Evolutionary conservation across 2,329 filamentous ascomycete genomes (phyloP).

Genomic region (Aspergillus sp.): DNA sequence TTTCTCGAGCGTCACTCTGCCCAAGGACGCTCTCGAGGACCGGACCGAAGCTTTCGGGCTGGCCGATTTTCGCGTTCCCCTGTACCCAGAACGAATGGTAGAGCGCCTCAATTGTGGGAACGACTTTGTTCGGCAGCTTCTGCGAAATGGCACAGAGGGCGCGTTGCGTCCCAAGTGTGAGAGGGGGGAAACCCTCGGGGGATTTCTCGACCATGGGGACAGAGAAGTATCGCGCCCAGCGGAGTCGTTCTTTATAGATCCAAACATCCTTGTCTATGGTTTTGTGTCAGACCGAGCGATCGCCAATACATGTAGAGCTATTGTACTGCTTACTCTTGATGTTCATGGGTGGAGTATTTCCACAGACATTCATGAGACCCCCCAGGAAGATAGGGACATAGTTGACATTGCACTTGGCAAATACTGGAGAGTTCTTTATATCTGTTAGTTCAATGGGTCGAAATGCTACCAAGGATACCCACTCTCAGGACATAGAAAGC

Average conservation of each 20-base stretch:
- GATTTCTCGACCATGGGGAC: constrained; percentile 48
- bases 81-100: constrained; percentile 55
- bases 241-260: constrained; percentile 52
- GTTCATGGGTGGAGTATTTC: constrained; percentile 53
- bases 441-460: constrained; percentile 2
- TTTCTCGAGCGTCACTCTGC: constrained; percentile 39
- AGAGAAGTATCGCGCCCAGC: constrained; percentile 53
- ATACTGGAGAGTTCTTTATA: constrained; percentile 53
- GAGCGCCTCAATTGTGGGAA: constrained; percentile 43
- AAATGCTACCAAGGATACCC: constrained; percentile 18
- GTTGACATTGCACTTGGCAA: constrained; percentile 53
- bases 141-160: constrained; percentile 49
- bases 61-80: constrained; percentile 40
- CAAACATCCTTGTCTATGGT: constrained; percentile 58
- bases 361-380: constrained; percentile 57
- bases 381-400: constrained; percentile 61
- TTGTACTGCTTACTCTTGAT: constrained; percentile 51
- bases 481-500: constrained; percentile 57
- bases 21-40: constrained; percentile 49
- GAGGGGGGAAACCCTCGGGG: constrained; percentile 53
- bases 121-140: constrained; percentile 41
- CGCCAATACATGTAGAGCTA: neutral
- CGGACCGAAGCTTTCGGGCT: constrained; percentile 43
- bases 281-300: neutral
- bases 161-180: constrained; percentile 52